A percentile compares a stretch with the other conserved stretches of the same genome.
These are phyloP conservation scores for Solanum megistacrolobum DNA, from an alignment of 257 asterid genomes.

Conservation along the genomic window DNA sequence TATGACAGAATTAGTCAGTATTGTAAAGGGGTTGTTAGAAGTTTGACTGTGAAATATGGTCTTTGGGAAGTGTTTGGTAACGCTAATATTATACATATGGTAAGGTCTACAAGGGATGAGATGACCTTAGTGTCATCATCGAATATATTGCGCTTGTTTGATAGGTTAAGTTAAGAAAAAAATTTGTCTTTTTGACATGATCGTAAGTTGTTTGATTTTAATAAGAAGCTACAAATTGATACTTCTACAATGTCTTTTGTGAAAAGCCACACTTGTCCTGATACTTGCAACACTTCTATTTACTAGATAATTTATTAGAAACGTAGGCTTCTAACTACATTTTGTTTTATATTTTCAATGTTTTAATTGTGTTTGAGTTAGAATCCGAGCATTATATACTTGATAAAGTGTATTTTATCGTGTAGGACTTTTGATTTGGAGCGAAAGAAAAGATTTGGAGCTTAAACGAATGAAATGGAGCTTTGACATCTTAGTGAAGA, in stretches of 20 bases:
- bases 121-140: neutral
- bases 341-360: too few species aligned
- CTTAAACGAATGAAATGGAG: neutral
- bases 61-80: neutral
- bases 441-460: neutral
- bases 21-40: neutral
- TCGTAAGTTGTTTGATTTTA: neutral
- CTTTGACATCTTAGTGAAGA: too few species aligned
- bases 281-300: neutral
- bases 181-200: accelerated
- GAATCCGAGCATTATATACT: neutral
- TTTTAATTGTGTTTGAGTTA: neutral
- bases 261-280: neutral
- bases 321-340: too few species aligned
- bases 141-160: neutral
- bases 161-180: neutral
- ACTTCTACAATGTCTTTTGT: neutral
- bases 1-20: neutral
- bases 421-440: neutral
- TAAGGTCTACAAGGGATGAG: neutral
- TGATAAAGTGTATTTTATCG: too few species aligned
- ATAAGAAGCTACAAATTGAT: neutral
- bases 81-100: neutral
- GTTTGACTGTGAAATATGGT: neutral
- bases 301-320: too few species aligned